Percentiles rank a stretch among this genome's conserved stretches.
These are phyloP conservation scores for Botrytis tulipae DNA, from an alignment of 2,329 filamentous ascomycete species.

Conservation along the genomic window DNA sequence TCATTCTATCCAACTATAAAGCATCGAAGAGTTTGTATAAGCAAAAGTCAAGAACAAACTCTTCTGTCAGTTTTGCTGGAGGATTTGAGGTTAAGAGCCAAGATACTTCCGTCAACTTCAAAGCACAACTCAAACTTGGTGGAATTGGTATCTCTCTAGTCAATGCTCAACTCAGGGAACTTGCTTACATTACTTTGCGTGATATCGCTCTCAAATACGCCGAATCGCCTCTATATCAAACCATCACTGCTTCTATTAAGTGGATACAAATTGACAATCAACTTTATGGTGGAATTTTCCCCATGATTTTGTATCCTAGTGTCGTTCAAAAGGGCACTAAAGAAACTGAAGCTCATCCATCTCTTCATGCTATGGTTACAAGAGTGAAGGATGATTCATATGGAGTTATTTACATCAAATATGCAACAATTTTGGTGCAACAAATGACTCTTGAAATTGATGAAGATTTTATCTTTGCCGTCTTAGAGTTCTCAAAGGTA, in stretches of 20 bases:
- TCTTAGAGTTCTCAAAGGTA: conserved; percentile 92
- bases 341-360: conserved; percentile 94
- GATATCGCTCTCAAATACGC: conserved; percentile 89
- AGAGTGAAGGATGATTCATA: conserved; percentile 98
- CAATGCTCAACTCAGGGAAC: conserved; percentile 85
- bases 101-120: conserved; percentile 84
- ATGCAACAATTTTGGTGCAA: conserved; percentile 87
- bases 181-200: conserved; percentile 89
- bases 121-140: conserved; percentile 81
- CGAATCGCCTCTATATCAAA: conserved; percentile 93
- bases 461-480: conserved; percentile 95
- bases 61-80: conserved; percentile 52
- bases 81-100: conserved; percentile 94
- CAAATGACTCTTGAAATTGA: conserved; percentile 98
- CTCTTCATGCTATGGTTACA: conserved; percentile 86
- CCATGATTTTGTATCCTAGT: conserved; percentile 93
- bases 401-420: conserved; percentile 97
- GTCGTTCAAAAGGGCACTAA: conserved; percentile 93
- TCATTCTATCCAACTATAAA: conserved; percentile 93
- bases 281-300: conserved; percentile 96
- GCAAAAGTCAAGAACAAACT: conserved; percentile 53
- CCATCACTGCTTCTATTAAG: conserved; percentile 84
- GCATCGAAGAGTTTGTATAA: conserved; percentile 88
- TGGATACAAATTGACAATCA: conserved; percentile 99
- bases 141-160: conserved; percentile 92